Evolutionary conservation across 2,329 filamentous ascomycete species (phyloP), one percentile per base, ranked within the genome.

Genomic region (Neofusicoccum sp.): DNA sequence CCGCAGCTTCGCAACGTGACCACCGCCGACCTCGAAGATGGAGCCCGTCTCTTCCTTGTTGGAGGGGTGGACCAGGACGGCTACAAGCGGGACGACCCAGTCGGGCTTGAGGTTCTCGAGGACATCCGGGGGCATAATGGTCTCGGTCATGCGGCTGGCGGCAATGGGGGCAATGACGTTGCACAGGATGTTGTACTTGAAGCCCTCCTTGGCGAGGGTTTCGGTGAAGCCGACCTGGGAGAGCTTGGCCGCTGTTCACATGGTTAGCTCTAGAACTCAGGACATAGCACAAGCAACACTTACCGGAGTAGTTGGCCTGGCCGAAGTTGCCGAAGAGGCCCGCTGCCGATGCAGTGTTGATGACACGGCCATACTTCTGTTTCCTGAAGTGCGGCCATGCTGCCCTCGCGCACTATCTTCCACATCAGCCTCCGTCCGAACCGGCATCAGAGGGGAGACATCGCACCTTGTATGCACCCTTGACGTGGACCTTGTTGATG

Each of bases 371-470:
- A 75, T 91, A 99, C 86, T 97, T 98, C 80, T 99, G 95, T 82
- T 98, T 98, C 73, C 93, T 86, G 85, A 99, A 98, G 78, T 98
- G 84, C 63, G 93, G 92, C 93, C 95, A 99, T 57, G 95, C 95
- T 65, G 95, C 95, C 76, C 87, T 88, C 63, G 95, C 85, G 76
- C 91, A 96, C 86, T 83, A 66, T 61, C 31, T 24, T 38, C 56
- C 47, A 11, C 4, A 44, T 64, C 48, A 65, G 62, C 31, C 24
- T 51, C 57, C 28, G 34, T 60, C 26, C 44, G 2, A 41, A 0
- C 12, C 30, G 6, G 20, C 16, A 20, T n/a, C 8, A 31, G 11
- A 28, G 12, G 24, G 26, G 24, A 8, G 14, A 8, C 20, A 30
- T 47, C 57, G 40, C 53, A 82, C 81, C 77, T 96, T 98, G 84